Percentiles rank a stretch among this genome's conserved stretches.
These are phyloP conservation scores for Talaromyces sp. DNA, from an alignment of 2,329 filamentous ascomycete genomes.

Conservation along the genomic window DNA sequence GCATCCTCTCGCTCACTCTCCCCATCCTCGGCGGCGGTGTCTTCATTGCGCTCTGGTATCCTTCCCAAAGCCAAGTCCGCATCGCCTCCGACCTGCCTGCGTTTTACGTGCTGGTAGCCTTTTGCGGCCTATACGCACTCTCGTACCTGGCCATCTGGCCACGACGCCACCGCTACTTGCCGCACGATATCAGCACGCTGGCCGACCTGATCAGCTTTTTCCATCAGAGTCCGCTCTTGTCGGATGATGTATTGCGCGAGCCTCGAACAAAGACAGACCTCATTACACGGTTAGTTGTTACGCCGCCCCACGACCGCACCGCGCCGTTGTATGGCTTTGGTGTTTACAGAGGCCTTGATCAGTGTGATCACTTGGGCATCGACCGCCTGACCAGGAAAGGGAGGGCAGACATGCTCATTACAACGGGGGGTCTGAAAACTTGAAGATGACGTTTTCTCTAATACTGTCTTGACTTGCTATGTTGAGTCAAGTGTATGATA, in stretches of 20 bases:
- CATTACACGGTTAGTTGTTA: conserved; percentile 61
- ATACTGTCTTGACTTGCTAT: background rate
- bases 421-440: conserved; percentile 26
- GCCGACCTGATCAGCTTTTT: conserved; percentile 76
- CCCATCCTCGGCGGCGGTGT: conserved; percentile 58
- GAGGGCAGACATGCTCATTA: conserved; percentile 41
- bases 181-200: conserved; percentile 67
- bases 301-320: conserved; percentile 34
- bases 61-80: conserved; percentile 38
- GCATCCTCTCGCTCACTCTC: conserved; percentile 48
- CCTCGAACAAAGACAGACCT: conserved; percentile 65
- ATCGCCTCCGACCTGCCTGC: conserved; percentile 72
- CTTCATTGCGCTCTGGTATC: conserved; percentile 59
- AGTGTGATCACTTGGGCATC: conserved; percentile 56
- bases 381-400: conserved; percentile 49
- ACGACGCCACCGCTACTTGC: conserved; percentile 59
- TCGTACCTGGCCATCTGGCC: conserved; percentile 61
- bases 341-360: conserved; percentile 54
- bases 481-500: conserved; percentile 6
- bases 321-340: conserved; percentile 53
- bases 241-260: conserved; percentile 68
- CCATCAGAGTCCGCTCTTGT: conserved; percentile 65
- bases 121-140: conserved; percentile 66
- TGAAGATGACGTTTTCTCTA: background rate
- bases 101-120: conserved; percentile 67